These are phyloP conservation scores for Avena sativa DNA, from an alignment of 176 grass and related monocot species.

Conservation along the genomic window DNA sequence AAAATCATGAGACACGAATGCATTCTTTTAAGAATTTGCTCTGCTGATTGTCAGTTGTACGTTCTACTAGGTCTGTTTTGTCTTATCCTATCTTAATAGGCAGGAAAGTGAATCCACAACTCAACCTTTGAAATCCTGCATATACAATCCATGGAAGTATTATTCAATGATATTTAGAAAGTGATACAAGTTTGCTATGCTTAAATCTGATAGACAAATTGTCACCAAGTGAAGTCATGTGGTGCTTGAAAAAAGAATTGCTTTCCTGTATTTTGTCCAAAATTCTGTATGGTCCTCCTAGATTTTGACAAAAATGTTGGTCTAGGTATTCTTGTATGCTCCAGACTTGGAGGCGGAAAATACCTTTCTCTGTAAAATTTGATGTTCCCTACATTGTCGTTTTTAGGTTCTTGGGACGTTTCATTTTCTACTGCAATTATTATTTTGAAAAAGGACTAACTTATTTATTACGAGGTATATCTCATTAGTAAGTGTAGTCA, in stretches of 20 bases:
- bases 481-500: no score
- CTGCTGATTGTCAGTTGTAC: no score
- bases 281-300: not conserved
- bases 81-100: no score
- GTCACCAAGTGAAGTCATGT: not conserved
- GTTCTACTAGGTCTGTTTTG: no score
- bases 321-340: not conserved
- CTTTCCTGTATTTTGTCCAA: not conserved
- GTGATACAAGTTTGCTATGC: not conserved
- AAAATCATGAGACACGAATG: no score
- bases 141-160: not conserved
- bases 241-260: not conserved
- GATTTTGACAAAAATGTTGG: not conserved
- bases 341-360: not conserved
- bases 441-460: not conserved
- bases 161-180: not conserved
- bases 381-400: no score
- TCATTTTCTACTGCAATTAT: not conserved
- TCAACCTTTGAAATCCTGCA: not conserved
- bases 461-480: no score
- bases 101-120: no score
- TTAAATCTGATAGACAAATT: not conserved
- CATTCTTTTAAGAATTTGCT: no score
- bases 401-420: not conserved
- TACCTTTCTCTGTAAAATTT: not conserved